A percentile compares a stretch with the other conserved stretches of the same genome.
These are phyloP conservation scores for Gypsophila paniculata DNA, from an alignment of 179 eudicot genomes.

Conservation along the genomic window DNA sequence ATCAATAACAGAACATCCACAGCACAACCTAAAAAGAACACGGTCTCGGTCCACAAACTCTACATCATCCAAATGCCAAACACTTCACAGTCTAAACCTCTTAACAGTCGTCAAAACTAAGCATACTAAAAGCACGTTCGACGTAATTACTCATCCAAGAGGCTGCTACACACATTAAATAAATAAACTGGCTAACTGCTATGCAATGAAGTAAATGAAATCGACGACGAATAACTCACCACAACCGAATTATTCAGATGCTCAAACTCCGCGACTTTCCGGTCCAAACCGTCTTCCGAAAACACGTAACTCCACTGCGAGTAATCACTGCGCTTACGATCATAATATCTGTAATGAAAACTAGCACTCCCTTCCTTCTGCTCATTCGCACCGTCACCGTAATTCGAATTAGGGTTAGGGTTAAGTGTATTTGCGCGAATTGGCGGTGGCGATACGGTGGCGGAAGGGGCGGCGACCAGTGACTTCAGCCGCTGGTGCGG, in stretches of 20 bases:
- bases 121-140: neutral
- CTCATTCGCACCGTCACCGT: neutral
- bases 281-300: constrained; percentile 35
- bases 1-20: no score
- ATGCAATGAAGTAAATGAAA: neutral
- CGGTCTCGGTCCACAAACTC: no score
- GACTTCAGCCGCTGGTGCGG: constrained; percentile 73
- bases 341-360: constrained; percentile 27
- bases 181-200: neutral
- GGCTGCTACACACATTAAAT: neutral
- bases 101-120: neutral
- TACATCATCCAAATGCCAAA: neutral
- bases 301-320: constrained; percentile 30
- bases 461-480: constrained; percentile 36
- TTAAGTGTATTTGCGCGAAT: no score
- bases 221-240: constrained; percentile 27
- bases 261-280: constrained; percentile 39
- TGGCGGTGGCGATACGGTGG: constrained; percentile 24
- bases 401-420: neutral
- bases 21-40: no score
- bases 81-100: neutral
- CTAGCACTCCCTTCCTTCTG: constrained; percentile 16
- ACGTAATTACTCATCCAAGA: neutral
- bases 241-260: constrained; percentile 28
- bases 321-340: constrained; percentile 22